Evolutionary conservation across 139 green algal genomes (phyloP).

Genomic region (Coccomyxa sp.): DNA sequence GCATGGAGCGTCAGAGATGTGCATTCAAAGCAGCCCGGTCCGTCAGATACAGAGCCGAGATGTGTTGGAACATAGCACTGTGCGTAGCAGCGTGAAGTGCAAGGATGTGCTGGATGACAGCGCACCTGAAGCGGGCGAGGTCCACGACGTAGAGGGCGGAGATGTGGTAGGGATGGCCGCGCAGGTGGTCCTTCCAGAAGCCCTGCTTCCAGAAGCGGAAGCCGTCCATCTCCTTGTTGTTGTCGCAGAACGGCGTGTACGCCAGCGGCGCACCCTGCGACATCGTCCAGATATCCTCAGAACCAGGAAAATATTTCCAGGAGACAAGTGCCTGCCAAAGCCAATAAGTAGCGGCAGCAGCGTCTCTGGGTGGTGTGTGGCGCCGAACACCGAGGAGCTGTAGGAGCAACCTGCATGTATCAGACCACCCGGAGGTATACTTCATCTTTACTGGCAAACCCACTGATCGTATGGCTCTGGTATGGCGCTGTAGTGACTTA

Average conservation of each 20-base stretch:
- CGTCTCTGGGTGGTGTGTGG: too few relatives aligned
- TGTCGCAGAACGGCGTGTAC: conserved; percentile 99
- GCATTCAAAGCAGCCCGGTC: background rate
- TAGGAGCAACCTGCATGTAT: too few relatives aligned
- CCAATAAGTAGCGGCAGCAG: too few relatives aligned
- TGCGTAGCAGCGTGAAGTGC: background rate
- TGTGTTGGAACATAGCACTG: background rate
- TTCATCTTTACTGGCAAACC: too few relatives aligned
- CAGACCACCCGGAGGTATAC: too few relatives aligned
- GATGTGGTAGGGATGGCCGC: conserved; percentile 97
- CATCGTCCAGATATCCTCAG: background rate
- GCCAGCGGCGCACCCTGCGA: conserved; percentile 81
- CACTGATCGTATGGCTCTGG: too few relatives aligned
- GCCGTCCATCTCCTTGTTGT: conserved; percentile 94
- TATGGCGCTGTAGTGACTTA: too few relatives aligned
- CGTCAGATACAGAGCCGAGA: background rate
- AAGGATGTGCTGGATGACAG: conserved; percentile 8
- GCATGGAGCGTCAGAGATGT: background rate
- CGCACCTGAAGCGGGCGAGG: conserved; percentile 77
- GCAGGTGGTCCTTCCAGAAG: conserved; percentile 95
- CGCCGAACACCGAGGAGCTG: too few relatives aligned
- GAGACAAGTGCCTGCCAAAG: too few relatives aligned
- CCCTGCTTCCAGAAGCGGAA: conserved; percentile 99
- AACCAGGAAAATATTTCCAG: background rate
- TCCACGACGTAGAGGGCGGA: conserved; percentile 95